Percentiles rank a stretch among this genome's conserved stretches.
Evolutionary conservation across 805 yeast species (phyloP).

Genomic region (Suhomyces pyralidae): DNA sequence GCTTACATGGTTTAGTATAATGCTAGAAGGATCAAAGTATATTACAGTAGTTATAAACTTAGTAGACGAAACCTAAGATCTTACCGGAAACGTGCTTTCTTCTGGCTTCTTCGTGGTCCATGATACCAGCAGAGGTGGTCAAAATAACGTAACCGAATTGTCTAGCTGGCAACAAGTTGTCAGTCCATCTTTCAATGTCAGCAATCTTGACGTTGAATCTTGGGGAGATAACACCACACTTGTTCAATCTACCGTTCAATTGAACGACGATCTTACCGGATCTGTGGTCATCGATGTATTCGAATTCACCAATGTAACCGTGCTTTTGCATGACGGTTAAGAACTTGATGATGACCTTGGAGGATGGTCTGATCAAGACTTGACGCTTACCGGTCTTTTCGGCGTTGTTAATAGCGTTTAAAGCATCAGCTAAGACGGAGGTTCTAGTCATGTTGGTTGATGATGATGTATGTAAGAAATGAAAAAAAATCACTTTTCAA

Average conservation of each 20-base stretch:
- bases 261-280: constrained; percentile 37
- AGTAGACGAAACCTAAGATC: constrained; percentile 97
- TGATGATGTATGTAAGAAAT: constrained; percentile 6
- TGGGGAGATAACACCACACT: constrained; percentile 98
- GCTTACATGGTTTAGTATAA: background rate
- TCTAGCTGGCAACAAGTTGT: constrained; percentile 97
- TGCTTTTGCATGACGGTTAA: constrained; percentile 31
- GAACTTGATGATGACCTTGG: constrained; percentile 32
- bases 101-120: constrained; percentile 99
- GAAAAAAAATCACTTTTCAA: constrained; percentile 2
- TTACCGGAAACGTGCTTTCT: constrained; percentile 99
- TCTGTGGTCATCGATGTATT: constrained; percentile 36
- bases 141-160: constrained; percentile 97
- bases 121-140: constrained; percentile 98
- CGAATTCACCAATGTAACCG: constrained; percentile 38
- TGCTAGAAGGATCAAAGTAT: background rate
- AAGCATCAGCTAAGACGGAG: constrained; percentile 36
- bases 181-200: constrained; percentile 98
- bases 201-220: constrained; percentile 95
- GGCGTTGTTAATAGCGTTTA: constrained; percentile 36
- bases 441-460: constrained; percentile 28
- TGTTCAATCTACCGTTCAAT: constrained; percentile 62
- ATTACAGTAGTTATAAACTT: constrained; percentile 23
- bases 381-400: constrained; percentile 38
- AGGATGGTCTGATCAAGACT: constrained; percentile 35